Percentiles rank a stretch among this genome's conserved stretches.
Evolutionary conservation across 345 rosid species (phyloP).

Genomic region (Citrus maxima): DNA sequence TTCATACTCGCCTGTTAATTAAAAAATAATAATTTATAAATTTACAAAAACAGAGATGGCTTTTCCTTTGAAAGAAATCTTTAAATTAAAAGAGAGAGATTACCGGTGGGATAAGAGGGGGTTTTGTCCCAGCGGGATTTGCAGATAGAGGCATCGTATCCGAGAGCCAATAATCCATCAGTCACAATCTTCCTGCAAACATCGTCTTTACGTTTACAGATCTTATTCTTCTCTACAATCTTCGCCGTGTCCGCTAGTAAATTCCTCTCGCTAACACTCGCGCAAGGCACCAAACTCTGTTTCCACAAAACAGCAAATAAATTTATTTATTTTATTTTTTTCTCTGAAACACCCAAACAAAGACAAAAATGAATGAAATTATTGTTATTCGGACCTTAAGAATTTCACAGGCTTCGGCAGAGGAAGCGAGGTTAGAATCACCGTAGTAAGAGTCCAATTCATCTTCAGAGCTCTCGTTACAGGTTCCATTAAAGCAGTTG

Average conservation of each 20-base stretch:
- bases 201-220: slow-evolving; percentile 53
- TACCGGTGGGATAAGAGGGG: slow-evolving; percentile 72
- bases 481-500: slow-evolving; percentile 61
- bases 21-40: neutral
- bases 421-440: slow-evolving; percentile 27
- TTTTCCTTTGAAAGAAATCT: neutral
- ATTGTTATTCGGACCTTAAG: slow-evolving; percentile 48
- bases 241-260: slow-evolving; percentile 58
- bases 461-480: slow-evolving; percentile 71
- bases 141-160: slow-evolving; percentile 77
- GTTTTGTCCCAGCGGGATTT: slow-evolving; percentile 88
- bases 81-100: slow-evolving; percentile 1
- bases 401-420: slow-evolving; percentile 47
- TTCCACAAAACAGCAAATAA: neutral
- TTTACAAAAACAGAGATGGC: neutral
- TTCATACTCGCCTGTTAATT: slow-evolving; percentile 66
- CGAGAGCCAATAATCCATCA: slow-evolving; percentile 53
- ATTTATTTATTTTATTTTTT: neutral
- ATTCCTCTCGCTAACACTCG: slow-evolving; percentile 52
- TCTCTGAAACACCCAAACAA: neutral
- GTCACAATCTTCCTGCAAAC: slow-evolving; percentile 45
- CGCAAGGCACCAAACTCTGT: slow-evolving; percentile 64
- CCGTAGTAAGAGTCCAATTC: slow-evolving; percentile 48
- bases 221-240: slow-evolving; percentile 71
- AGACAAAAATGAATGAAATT: neutral